These are phyloP conservation scores for Stachybotrys chlorohalonatus DNA, from an alignment of 2,329 filamentous ascomycete species.

Conservation along the genomic window DNA sequence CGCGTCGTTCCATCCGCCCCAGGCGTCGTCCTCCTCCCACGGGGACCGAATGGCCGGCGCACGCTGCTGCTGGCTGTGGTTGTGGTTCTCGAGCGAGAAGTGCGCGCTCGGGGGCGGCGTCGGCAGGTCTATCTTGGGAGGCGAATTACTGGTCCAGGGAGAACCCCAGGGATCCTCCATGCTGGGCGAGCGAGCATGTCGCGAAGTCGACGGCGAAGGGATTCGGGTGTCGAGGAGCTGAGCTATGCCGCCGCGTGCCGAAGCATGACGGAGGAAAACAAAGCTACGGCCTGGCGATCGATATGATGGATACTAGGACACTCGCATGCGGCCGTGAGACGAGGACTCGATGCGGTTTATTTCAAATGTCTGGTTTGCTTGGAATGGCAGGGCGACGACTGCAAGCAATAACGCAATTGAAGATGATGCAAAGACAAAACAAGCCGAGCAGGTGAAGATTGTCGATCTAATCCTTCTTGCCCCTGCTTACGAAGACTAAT, in stretches of 20 bases:
- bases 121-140: conserved; percentile 26
- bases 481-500: no score
- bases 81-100: conserved; percentile 14
- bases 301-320: no score
- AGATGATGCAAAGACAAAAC: no score
- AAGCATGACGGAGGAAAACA: not conserved
- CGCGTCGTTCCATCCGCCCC: conserved; percentile 27
- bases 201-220: conserved; percentile 10
- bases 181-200: conserved; percentile 24
- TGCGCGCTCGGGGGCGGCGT: conserved; percentile 21
- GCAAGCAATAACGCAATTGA: no score
- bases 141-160: conserved; percentile 40
- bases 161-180: conserved; percentile 59
- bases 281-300: conserved; percentile 2
- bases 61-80: not conserved
- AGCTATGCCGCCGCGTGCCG: not conserved
- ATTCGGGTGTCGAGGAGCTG: not conserved
- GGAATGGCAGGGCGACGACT: no score
- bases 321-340: no score
- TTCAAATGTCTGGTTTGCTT: no score
- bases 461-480: no score
- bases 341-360: no score
- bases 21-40: conserved; percentile 23
- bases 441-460: no score
- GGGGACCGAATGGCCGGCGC: conserved; percentile 13